These are phyloP conservation scores for Saccharum hybrid DNA, from an alignment of 202 grass and related monocot species.

Conservation along the genomic window DNA sequence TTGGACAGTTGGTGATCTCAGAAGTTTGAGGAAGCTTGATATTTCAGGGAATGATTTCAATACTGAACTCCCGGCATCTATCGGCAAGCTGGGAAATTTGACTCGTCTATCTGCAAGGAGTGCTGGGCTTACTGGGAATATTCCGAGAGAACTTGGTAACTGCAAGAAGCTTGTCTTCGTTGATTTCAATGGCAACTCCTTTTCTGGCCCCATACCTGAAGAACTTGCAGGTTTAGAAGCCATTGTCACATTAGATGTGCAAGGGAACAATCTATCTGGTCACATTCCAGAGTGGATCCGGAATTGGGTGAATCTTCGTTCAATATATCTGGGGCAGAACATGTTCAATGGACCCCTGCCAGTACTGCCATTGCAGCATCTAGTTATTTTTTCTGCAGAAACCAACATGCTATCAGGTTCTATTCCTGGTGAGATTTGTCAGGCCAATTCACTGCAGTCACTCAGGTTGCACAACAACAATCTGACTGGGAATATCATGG, in stretches of 20 bases:
- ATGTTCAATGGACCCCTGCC: slow-evolving; percentile 71
- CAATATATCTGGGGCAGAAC: slow-evolving; percentile 73
- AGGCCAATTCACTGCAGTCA: slow-evolving; percentile 59
- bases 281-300: slow-evolving; percentile 76
- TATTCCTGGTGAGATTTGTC: slow-evolving; percentile 67
- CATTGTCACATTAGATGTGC: slow-evolving; percentile 68
- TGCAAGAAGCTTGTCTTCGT: slow-evolving; percentile 80
- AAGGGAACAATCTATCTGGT: slow-evolving; percentile 75
- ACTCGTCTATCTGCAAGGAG: slow-evolving; percentile 62
- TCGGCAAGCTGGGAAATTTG: slow-evolving; percentile 70
- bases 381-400: slow-evolving; percentile 78
- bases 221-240: slow-evolving; percentile 64
- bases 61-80: slow-evolving; percentile 63
- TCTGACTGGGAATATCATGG: slow-evolving; percentile 66
- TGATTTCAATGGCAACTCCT: slow-evolving; percentile 71
- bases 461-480: slow-evolving; percentile 77
- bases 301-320: slow-evolving; percentile 66
- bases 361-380: slow-evolving; percentile 56
- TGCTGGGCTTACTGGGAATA: slow-evolving; percentile 66
- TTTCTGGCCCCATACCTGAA: slow-evolving; percentile 70
- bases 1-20: slow-evolving; percentile 60
- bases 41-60: slow-evolving; percentile 87
- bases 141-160: slow-evolving; percentile 67
- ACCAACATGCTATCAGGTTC: slow-evolving; percentile 77
- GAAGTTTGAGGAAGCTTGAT: slow-evolving; percentile 78